Conservation (phyloP, 257 asterid genomes). For the Ballota nigra region DNA sequence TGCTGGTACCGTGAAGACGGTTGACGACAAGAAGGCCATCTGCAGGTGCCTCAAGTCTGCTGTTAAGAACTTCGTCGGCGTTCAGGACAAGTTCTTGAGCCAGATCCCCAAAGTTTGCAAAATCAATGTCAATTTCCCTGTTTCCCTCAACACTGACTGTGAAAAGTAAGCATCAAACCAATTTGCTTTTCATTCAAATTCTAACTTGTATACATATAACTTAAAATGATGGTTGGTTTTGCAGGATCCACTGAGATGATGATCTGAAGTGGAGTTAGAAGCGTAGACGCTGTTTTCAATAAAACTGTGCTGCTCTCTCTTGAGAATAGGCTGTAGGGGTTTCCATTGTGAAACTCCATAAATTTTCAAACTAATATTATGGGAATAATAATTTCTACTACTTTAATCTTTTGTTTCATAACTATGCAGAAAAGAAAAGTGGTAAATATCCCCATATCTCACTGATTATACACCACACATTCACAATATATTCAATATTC, state of each 20-base stretch:
- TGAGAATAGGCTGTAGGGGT: slow-evolving; percentile 15
- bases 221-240: background rate
- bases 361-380: background rate
- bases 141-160: slow-evolving; percentile 54
- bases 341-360: slow-evolving; percentile 2
- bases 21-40: slow-evolving; percentile 55
- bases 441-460: background rate
- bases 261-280: slow-evolving; percentile 18
- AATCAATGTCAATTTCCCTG: slow-evolving; percentile 59
- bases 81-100: slow-evolving; percentile 58
- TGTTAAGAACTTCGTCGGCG: slow-evolving; percentile 45
- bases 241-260: slow-evolving; percentile 47
- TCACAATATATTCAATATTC: too few species aligned
- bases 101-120: slow-evolving; percentile 45
- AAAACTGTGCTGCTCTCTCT: slow-evolving; percentile 27
- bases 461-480: too few species aligned
- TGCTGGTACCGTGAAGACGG: slow-evolving; percentile 34
- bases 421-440: background rate
- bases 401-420: background rate
- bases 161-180: slow-evolving; percentile 39
- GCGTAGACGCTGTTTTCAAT: slow-evolving; percentile 29
- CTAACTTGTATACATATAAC: background rate
- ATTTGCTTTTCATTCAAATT: background rate
- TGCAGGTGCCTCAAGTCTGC: slow-evolving; percentile 64
- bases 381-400: slow-evolving; percentile 17